A percentile compares a stretch with the other conserved stretches of the same genome.
Evolutionary conservation across 2,329 filamentous ascomycete genomes (phyloP).

Genomic region (Dothistroma pini): DNA sequence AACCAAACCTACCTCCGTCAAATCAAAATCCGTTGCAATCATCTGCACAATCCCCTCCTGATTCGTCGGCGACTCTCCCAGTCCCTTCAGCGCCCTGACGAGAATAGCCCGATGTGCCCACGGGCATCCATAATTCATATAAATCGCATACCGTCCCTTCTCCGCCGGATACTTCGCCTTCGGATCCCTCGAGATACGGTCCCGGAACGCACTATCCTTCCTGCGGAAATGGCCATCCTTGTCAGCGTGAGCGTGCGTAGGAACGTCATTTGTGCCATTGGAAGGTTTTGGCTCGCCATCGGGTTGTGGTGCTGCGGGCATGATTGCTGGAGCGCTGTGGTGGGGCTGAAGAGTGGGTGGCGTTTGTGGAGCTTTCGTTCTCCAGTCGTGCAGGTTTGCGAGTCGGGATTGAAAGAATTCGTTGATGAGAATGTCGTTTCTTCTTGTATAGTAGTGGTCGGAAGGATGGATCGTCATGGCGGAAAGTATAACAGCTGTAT

Average conservation of each 20-base stretch:
- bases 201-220: conserved; percentile 54
- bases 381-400: not conserved
- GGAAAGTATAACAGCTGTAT: not conserved
- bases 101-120: conserved; percentile 57
- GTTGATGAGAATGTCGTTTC: not conserved
- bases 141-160: conserved; percentile 58
- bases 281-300: not conserved
- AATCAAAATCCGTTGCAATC: conserved; percentile 42
- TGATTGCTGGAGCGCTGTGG: not conserved
- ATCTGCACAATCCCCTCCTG: conserved; percentile 47
- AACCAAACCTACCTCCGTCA: conserved; percentile 21
- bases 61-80: conserved; percentile 23
- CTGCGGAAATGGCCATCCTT: conserved; percentile 52
- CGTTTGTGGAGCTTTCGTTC: not conserved
- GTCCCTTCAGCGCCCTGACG: conserved; percentile 48
- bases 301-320: not conserved
- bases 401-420: not conserved
- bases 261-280: not conserved
- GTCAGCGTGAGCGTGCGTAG: conserved; percentile 29
- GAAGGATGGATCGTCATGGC: not conserved
- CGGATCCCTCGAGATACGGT: conserved; percentile 52
- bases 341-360: not conserved
- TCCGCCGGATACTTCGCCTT: conserved; percentile 55
- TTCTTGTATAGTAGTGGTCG: not conserved
- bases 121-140: conserved; percentile 59